Percentiles rank a stretch among this genome's conserved stretches.
These are phyloP conservation scores for Hymenoscyphus salicellus DNA, from an alignment of 2,329 filamentous ascomycete species.

Conservation along the genomic window DNA sequence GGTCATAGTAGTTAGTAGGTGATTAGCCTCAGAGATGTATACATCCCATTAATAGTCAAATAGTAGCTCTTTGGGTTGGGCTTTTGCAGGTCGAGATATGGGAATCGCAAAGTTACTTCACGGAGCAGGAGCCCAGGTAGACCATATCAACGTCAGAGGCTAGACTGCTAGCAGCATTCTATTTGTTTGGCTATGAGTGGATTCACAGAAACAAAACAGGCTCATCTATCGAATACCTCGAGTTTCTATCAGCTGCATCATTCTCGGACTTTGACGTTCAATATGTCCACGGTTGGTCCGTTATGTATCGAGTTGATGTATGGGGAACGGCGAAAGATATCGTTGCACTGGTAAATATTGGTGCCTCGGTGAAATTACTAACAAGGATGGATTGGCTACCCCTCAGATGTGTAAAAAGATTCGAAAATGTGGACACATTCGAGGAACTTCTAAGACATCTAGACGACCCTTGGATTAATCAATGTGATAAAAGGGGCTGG, in stretches of 20 bases:
- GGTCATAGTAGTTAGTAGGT: constrained; percentile 4
- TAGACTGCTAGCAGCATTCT: constrained; percentile 7
- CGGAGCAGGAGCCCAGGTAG: neutral
- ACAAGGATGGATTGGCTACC: constrained; percentile 6
- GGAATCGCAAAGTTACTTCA: neutral
- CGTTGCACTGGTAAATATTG: neutral
- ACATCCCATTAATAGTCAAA: neutral
- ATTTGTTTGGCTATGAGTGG: constrained; percentile 4
- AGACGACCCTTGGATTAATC: neutral
- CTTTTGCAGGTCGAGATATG: constrained; percentile 6
- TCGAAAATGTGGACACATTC: constrained; percentile 10
- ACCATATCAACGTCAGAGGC: constrained; percentile 6
- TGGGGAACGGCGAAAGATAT: constrained; percentile 5
- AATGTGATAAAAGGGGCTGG: constrained; percentile 7
- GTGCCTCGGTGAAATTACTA: neutral
- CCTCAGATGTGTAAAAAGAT: constrained; percentile 3
- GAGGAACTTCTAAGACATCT: constrained; percentile 5
- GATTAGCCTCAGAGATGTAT: neutral
- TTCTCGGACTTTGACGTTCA: constrained; percentile 11
- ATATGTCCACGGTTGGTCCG: constrained; percentile 9
- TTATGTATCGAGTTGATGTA: constrained; percentile 9
- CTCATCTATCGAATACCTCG: constrained; percentile 1
- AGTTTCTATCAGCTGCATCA: constrained; percentile 9
- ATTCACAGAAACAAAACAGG: neutral
- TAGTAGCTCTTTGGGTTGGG: constrained; percentile 6